A percentile compares a stretch with the other conserved stretches of the same genome.
These are phyloP conservation scores for Tulasnella sp. DNA, from an alignment of 768 basidiomycete species.

Conservation along the genomic window DNA sequence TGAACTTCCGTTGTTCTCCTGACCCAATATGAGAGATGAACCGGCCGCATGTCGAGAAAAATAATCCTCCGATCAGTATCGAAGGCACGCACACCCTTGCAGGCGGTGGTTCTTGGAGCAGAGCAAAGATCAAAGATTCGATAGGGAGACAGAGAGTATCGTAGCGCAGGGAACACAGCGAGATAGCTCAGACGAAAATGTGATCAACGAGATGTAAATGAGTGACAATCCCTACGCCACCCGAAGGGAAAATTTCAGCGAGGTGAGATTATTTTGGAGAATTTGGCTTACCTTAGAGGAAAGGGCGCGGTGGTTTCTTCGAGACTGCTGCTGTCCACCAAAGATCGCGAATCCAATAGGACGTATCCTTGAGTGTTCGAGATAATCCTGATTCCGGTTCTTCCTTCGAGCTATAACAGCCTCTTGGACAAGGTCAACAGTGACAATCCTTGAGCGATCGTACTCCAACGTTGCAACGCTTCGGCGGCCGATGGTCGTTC, in stretches of 20 bases:
- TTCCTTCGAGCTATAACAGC: neutral
- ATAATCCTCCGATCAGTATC: no score
- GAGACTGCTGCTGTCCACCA: conserved; percentile 16
- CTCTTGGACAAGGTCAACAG: neutral
- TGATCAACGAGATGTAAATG: neutral
- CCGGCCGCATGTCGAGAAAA: no score
- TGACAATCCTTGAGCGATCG: neutral
- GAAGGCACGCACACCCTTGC: no score
- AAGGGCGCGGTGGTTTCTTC: neutral
- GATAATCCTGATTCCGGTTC: neutral
- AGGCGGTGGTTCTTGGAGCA: no score
- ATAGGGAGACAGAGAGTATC: neutral
- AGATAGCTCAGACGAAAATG: neutral
- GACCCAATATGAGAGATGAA: no score
- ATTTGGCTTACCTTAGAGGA: neutral
- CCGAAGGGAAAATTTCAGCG: neutral
- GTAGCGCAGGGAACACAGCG: neutral
- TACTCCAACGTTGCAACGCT: neutral
- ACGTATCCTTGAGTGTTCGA: neutral
- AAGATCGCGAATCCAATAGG: neutral
- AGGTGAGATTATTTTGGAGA: neutral
- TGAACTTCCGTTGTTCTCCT: no score
- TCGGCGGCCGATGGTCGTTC: conserved; percentile 27
- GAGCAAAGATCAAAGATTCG: no score
- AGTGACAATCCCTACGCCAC: neutral